These are phyloP conservation scores for Alternaria incomplexa DNA, from an alignment of 2,329 filamentous ascomycete species.

Conservation along the genomic window DNA sequence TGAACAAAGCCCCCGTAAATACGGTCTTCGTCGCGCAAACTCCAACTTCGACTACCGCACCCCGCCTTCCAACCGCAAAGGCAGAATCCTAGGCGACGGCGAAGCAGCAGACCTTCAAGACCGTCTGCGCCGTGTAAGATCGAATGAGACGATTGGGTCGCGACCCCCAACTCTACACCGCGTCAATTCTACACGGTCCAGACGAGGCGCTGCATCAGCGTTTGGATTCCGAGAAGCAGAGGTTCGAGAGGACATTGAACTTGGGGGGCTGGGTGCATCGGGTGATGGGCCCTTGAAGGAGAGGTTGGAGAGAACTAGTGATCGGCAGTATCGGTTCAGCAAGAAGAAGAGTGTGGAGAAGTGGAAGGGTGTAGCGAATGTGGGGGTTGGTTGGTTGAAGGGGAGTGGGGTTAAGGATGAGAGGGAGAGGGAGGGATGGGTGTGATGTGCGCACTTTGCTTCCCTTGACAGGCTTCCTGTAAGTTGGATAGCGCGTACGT, in stretches of 20 bases:
- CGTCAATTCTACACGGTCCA: slow-evolving; percentile 30
- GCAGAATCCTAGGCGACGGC: slow-evolving; percentile 36
- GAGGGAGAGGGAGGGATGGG: slow-evolving; percentile 34
- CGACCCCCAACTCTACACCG: slow-evolving; percentile 23
- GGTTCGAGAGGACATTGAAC: slow-evolving; percentile 45
- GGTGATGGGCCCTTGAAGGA: slow-evolving; percentile 38
- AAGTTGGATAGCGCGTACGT: neutral
- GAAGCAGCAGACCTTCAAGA: slow-evolving; percentile 39
- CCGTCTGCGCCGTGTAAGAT: slow-evolving; percentile 37
- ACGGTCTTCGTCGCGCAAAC: slow-evolving; percentile 31
- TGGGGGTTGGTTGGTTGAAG: slow-evolving; percentile 45
- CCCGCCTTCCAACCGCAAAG: slow-evolving; percentile 44
- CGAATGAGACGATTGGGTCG: slow-evolving; percentile 38
- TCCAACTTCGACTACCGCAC: slow-evolving; percentile 43
- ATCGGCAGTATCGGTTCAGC: slow-evolving; percentile 40
- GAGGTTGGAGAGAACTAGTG: slow-evolving; percentile 39
- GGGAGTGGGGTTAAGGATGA: slow-evolving; percentile 36
- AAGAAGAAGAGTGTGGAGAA: slow-evolving; percentile 43
- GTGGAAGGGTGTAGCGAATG: slow-evolving; percentile 44
- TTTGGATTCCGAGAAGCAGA: slow-evolving; percentile 48
- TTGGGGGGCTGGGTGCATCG: slow-evolving; percentile 31
- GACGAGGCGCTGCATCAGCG: slow-evolving; percentile 29
- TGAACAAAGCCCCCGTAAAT: slow-evolving; percentile 54
- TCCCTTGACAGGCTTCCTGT: too few species aligned
- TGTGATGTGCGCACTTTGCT: slow-evolving; percentile 15